Evolutionary conservation across 495 filamentous ascomycete species (phyloP), one percentile per base, ranked within the genome.

Genomic region (Extremus antarcticus): DNA sequence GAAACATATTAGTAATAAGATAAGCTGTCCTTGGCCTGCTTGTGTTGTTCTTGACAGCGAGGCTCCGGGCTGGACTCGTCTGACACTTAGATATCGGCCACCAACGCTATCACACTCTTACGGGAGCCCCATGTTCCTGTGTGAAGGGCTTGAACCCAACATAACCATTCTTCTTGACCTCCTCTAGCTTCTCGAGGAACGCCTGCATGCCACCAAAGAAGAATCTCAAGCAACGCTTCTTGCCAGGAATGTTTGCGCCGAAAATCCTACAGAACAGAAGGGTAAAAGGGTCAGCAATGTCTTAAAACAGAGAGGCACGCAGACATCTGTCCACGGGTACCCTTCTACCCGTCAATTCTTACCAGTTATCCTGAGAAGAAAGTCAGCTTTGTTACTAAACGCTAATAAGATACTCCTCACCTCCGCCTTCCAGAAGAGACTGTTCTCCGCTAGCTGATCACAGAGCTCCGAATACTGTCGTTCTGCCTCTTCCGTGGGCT

Each of bases 351-450:
- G n/a, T n/a, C n/a, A n/a, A n/a, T n/a, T n/a, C n/a, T n/a, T n/a
- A n/a, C n/a, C 29, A 35, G 29, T 35, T 35, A 35, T 35, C 29
- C 29, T 35, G 29, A 4, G n/a, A n/a, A 35, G 13, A 35, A 35
- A 35, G 29, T 35, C 29, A 35, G 29, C 29, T 13, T 13, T 35
- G 29, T n/a, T 13, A 35, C 29, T 7, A 35, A 35, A 35, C 29
- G 7, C 29, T 4, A 35, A 35, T 2, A 24, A 48, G 24, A 24
- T 4, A 3, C 4, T 24, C 23, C 23, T 24, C 9, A 24, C 46
- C 46, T 55, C 53, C 10, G 24, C 45, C 23, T 49, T 47, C 53
- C 53, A 45, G 43, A 55, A 55, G 11, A 55, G 43, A 35, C 53
- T 55, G 17, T 48, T 48, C 23, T 47, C 19, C 8, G 41, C 45